Percentiles rank a stretch among this genome's conserved stretches.
These are phyloP conservation scores for Beauveria bassiana DNA, from an alignment of 2,329 filamentous ascomycete genomes.

Conservation along the genomic window DNA sequence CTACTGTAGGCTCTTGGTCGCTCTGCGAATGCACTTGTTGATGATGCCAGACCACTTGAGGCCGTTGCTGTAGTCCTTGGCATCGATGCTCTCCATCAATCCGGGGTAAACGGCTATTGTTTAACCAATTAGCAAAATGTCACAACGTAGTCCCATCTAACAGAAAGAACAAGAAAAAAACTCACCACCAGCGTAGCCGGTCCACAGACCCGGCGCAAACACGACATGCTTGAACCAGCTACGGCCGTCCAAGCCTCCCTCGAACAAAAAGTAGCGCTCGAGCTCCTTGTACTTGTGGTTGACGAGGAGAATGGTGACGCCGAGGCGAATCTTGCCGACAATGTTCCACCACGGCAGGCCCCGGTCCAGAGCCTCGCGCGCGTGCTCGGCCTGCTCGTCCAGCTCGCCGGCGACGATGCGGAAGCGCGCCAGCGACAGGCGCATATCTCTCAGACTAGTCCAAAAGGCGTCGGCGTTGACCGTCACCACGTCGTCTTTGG, in stretches of 20 bases:
- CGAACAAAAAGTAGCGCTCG: slow-evolving; percentile 72
- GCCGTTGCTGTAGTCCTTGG: slow-evolving; percentile 49
- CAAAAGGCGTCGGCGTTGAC: slow-evolving; percentile 34
- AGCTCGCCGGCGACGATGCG: slow-evolving; percentile 34
- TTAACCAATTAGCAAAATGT: slow-evolving; percentile 8
- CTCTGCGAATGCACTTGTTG: slow-evolving; percentile 39
- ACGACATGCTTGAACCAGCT: slow-evolving; percentile 93
- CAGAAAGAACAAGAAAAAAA: slow-evolving; percentile 10
- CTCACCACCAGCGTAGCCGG: slow-evolving; percentile 73
- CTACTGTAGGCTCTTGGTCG: slow-evolving; percentile 31
- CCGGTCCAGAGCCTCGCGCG: slow-evolving; percentile 34
- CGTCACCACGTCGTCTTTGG: slow-evolving; percentile 15
- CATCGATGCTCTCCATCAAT: slow-evolving; percentile 54
- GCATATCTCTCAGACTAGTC: slow-evolving; percentile 30
- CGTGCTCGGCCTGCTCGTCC: slow-evolving; percentile 36
- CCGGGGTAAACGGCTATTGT: slow-evolving; percentile 52
- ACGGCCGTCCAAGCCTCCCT: slow-evolving; percentile 67
- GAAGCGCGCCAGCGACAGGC: slow-evolving; percentile 29
- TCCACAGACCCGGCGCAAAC: slow-evolving; percentile 87
- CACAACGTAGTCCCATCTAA: too few species aligned
- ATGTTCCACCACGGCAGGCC: slow-evolving; percentile 74
- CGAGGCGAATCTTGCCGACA: slow-evolving; percentile 58
- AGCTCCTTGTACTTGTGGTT: slow-evolving; percentile 81
- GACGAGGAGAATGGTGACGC: slow-evolving; percentile 53
- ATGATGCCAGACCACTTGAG: slow-evolving; percentile 54